Evolutionary conservation across 495 filamentous ascomycete species (phyloP).

Genomic region (Neurospora sublineolata): DNA sequence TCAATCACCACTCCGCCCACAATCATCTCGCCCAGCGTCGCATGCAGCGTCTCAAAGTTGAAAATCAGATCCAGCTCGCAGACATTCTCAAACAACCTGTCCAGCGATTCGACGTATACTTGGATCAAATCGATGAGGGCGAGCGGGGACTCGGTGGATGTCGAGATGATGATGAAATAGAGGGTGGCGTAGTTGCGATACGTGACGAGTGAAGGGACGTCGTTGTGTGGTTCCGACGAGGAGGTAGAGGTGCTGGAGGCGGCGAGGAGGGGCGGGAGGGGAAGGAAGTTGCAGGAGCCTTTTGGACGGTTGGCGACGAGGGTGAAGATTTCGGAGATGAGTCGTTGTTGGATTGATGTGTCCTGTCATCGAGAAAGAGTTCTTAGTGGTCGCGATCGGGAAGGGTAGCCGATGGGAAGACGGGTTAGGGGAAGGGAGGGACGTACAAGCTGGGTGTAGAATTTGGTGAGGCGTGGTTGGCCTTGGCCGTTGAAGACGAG

Average conservation of each 20-base stretch:
- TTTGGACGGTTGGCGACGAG: slow-evolving; percentile 79
- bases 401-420: background rate
- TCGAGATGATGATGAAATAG: slow-evolving; percentile 96
- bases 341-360: slow-evolving; percentile 85
- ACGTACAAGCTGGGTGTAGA: slow-evolving; percentile 92
- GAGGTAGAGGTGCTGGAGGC: slow-evolving; percentile 37
- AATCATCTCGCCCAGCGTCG: slow-evolving; percentile 85
- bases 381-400: slow-evolving; percentile 4
- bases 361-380: slow-evolving; percentile 43
- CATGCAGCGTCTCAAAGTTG: slow-evolving; percentile 95
- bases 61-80: slow-evolving; percentile 98
- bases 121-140: slow-evolving; percentile 94
- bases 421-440: background rate
- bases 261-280: slow-evolving; percentile 42
- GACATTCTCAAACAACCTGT: slow-evolving; percentile 93
- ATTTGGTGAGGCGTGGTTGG: slow-evolving; percentile 92
- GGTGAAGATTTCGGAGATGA: slow-evolving; percentile 96
- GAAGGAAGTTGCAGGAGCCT: slow-evolving; percentile 94
- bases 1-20: slow-evolving; percentile 93
- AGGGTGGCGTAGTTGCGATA: slow-evolving; percentile 98
- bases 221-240: slow-evolving; percentile 58
- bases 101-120: slow-evolving; percentile 91
- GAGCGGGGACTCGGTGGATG: slow-evolving; percentile 92
- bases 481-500: slow-evolving; percentile 98
- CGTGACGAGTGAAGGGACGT: slow-evolving; percentile 87